Conservation (phyloP, 2,329 filamentous ascomycete genomes). For the Aureobasidium zeae region DNA sequence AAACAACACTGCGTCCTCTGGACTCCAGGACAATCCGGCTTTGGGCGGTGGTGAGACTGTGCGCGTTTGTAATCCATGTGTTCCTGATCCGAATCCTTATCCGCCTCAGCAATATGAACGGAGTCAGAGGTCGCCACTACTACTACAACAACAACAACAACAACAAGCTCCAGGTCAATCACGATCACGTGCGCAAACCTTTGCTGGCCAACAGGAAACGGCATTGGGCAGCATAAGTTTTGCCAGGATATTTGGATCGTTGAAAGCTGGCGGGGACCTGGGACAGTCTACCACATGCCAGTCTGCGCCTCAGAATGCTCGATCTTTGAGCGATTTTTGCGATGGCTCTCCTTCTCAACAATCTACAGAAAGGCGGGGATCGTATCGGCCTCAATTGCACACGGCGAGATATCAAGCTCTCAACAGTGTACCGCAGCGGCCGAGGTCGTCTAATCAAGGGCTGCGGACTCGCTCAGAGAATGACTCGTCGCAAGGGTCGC, state of each 20-base stretch:
- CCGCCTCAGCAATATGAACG: slow-evolving; percentile 17
- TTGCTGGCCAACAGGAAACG: slow-evolving; percentile 1
- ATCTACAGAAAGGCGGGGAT: slow-evolving; percentile 2
- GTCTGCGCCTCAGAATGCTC: slow-evolving; percentile 9
- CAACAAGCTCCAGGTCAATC: too few relatives aligned
- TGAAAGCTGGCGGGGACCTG: neutral
- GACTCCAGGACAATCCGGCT: slow-evolving; percentile 35
- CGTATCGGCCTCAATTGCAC: slow-evolving; percentile 8
- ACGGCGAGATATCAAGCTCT: slow-evolving; percentile 13
- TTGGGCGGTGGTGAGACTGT: slow-evolving; percentile 59
- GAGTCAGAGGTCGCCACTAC: slow-evolving; percentile 10
- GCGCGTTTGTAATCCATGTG: slow-evolving; percentile 62
- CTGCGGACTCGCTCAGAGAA: slow-evolving; percentile 10
- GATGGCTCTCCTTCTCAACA: neutral
- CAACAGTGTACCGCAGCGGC: slow-evolving; percentile 9
- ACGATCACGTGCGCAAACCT: slow-evolving; percentile 17
- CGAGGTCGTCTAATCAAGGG: slow-evolving; percentile 2
- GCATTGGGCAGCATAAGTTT: slow-evolving; percentile 8
- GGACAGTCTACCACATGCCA: slow-evolving; percentile 1
- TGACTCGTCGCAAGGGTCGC: slow-evolving; percentile 1
- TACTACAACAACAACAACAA: too few relatives aligned
- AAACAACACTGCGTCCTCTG: slow-evolving; percentile 23
- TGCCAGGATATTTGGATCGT: slow-evolving; percentile 8
- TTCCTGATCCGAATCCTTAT: slow-evolving; percentile 47
- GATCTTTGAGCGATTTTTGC: slow-evolving; percentile 8